Percentiles rank a stretch among this genome's conserved stretches.
phyloP scores from a whole-genome alignment of 768 basidiomycete genomes.

The Cystofilobasidium ferigula region DNA sequence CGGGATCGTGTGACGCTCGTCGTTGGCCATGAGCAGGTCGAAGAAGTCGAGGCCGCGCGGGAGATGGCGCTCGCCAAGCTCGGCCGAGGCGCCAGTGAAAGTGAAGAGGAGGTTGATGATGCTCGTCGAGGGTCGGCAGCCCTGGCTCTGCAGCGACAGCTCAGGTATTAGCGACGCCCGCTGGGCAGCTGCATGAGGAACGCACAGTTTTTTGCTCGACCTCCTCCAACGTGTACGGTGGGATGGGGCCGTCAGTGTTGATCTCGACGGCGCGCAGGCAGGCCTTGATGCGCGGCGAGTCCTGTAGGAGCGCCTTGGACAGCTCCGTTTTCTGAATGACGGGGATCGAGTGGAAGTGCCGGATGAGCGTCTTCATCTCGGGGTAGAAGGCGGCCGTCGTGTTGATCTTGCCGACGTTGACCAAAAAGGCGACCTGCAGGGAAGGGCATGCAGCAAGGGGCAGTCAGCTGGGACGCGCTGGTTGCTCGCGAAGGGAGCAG shows the following conservation, averaged over 20 bases:
- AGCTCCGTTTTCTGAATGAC: constrained; percentile 50
- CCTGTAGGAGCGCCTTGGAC: constrained; percentile 55
- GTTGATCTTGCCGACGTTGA: constrained; percentile 70
- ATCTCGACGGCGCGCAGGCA: constrained; percentile 55
- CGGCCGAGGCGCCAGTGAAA: constrained; percentile 57
- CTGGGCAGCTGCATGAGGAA: constrained; percentile 25
- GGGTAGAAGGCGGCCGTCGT: constrained; percentile 58
- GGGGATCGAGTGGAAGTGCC: constrained; percentile 69
- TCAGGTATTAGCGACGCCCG: constrained; percentile 21
- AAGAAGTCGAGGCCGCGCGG: constrained; percentile 53
- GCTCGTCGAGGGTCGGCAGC: constrained; percentile 62
- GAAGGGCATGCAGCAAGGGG: constrained; percentile 61
- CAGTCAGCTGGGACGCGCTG: constrained; percentile 37
- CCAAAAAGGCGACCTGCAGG: constrained; percentile 51
- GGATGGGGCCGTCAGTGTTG: constrained; percentile 46
- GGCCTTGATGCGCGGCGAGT: constrained; percentile 67
- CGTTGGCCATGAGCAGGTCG: constrained; percentile 71
- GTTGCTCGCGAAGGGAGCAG: background rate
- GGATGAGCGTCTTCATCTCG: constrained; percentile 64
- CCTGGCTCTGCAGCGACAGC: constrained; percentile 11
- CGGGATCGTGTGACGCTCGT: constrained; percentile 42
- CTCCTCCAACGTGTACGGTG: constrained; percentile 50
- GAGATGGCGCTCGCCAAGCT: constrained; percentile 51
- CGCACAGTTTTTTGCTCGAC: constrained; percentile 50
- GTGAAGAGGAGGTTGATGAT: constrained; percentile 64